phyloP scores from a whole-genome alignment of 331 rosid genomes.

The Malus hybrid region DNA sequence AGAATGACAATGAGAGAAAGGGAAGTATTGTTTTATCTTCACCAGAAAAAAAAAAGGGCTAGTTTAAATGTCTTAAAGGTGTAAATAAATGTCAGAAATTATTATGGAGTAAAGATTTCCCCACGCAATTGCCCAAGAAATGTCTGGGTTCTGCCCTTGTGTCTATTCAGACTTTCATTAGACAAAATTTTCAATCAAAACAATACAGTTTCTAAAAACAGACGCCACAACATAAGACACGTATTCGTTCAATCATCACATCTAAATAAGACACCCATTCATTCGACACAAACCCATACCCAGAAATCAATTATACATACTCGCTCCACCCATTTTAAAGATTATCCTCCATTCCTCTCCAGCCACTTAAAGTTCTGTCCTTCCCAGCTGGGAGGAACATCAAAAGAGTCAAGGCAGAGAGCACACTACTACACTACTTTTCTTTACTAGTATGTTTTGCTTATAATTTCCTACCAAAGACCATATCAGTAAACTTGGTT shows the following conservation, averaged over 20 bases:
- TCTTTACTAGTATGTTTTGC: neutral
- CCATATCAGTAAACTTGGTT: neutral
- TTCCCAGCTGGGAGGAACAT: neutral
- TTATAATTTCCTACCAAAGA: neutral
- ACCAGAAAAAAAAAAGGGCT: neutral
- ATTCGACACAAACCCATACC: neutral
- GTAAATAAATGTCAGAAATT: neutral
- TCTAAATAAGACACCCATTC: neutral
- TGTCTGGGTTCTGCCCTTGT: neutral
- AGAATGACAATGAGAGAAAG: neutral
- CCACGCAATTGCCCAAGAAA: neutral
- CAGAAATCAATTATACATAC: neutral
- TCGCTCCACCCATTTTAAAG: neutral
- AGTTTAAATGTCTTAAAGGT: neutral
- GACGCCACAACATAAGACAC: neutral
- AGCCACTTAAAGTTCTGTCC: neutral
- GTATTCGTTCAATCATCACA: neutral
- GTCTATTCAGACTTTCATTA: neutral
- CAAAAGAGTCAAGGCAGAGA: neutral
- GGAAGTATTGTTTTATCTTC: neutral
- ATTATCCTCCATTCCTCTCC: neutral
- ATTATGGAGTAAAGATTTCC: neutral
- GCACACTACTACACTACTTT: neutral
- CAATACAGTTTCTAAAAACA: neutral
- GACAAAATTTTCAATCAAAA: neutral